Conservation (phyloP, 2,329 filamentous ascomycete species). For the Calonectria honghensis region DNA sequence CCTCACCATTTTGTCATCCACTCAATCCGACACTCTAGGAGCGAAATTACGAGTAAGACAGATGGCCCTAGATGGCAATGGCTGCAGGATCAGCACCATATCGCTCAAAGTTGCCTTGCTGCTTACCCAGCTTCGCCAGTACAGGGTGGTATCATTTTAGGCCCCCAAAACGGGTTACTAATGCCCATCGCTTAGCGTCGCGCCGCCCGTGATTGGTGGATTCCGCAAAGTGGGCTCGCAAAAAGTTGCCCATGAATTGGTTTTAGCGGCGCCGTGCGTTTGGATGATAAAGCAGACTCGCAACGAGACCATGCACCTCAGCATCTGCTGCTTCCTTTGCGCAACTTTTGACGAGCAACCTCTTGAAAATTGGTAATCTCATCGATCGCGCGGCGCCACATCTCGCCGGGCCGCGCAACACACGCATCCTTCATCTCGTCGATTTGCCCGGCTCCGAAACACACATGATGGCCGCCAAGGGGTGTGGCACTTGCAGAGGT, state of each 20-base stretch:
- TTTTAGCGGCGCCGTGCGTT: background rate
- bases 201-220: background rate
- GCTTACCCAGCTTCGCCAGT: background rate
- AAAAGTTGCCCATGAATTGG: constrained; percentile 21
- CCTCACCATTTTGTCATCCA: background rate
- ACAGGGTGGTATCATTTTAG: background rate
- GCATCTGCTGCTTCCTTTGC: background rate
- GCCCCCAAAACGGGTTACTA: background rate
- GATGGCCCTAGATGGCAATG: too few species aligned
- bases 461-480: constrained; percentile 33
- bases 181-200: background rate
- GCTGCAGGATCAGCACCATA: background rate
- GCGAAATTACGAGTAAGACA: too few species aligned
- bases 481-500: constrained; percentile 47
- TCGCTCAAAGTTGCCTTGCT: background rate
- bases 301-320: background rate
- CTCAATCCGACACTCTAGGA: background rate
- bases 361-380: background rate
- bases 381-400: background rate
- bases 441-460: background rate
- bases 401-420: background rate
- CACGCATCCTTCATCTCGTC: background rate
- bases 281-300: constrained; percentile 14
- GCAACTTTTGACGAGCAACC: constrained; percentile 5
- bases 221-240: constrained; percentile 17